Base-by-base conservation (phyloP, 2,329 filamentous ascomycete species). In the Bipolaris oryzae region DNA sequence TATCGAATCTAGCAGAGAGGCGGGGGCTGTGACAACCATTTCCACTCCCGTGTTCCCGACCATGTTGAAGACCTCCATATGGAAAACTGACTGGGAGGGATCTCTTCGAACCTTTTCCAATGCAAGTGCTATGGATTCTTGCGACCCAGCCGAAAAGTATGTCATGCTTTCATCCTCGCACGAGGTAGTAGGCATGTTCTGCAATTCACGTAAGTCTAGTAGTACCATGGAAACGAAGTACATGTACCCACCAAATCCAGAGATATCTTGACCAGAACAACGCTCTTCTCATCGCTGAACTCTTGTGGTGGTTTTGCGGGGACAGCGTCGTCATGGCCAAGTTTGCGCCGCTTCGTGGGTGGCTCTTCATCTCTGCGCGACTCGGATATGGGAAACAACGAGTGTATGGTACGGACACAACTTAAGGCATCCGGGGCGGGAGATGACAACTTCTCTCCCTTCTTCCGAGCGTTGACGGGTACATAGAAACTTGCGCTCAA, bases 261-360 rank as follows among this genome's bases (percentile, higher is more conserved):
- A 15, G 57, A 62, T 1, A 72, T 53, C 31, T 57, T 62, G 21
- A 66, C 66, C n/a, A 76, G 60, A n/a, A 73, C 59, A n/a, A 71
- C 55, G 39, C 72, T 74, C 37, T 61, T 61, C 7, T 49, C 46
- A 7, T 57, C 54, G 28, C 66, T 62, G 23, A 63, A 61, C 9
- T 57, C 48, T 7, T n/a, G 42, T 7, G 33, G 31, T 5, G 57
- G 10, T 4, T 5, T 51, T 10, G 53, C 16, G n/a, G 44, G 34
- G 45, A 45, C 31, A 38, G 23, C 42, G 15, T 31, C 41, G 3
- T 50, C 53, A 23, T 53, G 39, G 3, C 67, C 62, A 16, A 69
- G 48, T 53, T 70, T 75, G 20, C 73, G 68, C 42, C 69, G 58
- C 53, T 76, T 76, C 21, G 57, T 60, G 20, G 67, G 58, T 43